These are phyloP conservation scores for Globisporangium cederbergense DNA, from an alignment of 352 stramenopile species.

Conservation along the genomic window DNA sequence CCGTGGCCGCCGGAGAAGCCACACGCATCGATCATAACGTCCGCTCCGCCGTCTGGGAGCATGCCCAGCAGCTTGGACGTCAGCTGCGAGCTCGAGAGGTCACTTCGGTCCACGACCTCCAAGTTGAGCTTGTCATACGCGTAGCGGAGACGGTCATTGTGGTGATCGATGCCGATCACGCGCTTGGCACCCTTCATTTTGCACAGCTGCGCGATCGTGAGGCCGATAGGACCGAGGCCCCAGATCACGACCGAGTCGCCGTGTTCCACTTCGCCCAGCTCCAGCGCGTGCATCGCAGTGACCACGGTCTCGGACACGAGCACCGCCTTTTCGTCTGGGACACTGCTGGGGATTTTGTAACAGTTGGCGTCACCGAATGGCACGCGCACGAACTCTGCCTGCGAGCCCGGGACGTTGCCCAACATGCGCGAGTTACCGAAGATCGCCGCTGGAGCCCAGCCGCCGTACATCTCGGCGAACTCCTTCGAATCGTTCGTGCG, in stretches of 20 bases:
- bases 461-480: constrained; percentile 63
- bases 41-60: constrained; percentile 45
- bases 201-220: constrained; percentile 56
- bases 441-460: constrained; percentile 57
- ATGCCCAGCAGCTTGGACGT: constrained; percentile 44
- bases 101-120: constrained; percentile 55
- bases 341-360: constrained; percentile 47
- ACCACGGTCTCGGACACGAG: constrained; percentile 54
- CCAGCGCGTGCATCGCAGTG: constrained; percentile 56
- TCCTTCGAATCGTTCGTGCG: constrained; percentile 66
- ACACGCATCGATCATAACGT: constrained; percentile 55
- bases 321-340: constrained; percentile 66
- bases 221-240: constrained; percentile 57
- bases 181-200: constrained; percentile 61
- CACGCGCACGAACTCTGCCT: constrained; percentile 76
- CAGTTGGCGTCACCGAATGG: constrained; percentile 72
- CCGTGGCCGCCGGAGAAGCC: constrained; percentile 30
- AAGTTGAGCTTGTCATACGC: constrained; percentile 57
- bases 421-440: constrained; percentile 53
- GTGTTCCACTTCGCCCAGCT: constrained; percentile 46
- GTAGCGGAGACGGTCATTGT: constrained; percentile 47
- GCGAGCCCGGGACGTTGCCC: constrained; percentile 57
- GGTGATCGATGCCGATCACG: constrained; percentile 54
- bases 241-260: constrained; percentile 61
- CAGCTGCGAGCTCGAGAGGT: constrained; percentile 44